These are phyloP conservation scores for Samsoniella hepiali DNA, from an alignment of 2,329 filamentous ascomycete species.

Conservation along the genomic window DNA sequence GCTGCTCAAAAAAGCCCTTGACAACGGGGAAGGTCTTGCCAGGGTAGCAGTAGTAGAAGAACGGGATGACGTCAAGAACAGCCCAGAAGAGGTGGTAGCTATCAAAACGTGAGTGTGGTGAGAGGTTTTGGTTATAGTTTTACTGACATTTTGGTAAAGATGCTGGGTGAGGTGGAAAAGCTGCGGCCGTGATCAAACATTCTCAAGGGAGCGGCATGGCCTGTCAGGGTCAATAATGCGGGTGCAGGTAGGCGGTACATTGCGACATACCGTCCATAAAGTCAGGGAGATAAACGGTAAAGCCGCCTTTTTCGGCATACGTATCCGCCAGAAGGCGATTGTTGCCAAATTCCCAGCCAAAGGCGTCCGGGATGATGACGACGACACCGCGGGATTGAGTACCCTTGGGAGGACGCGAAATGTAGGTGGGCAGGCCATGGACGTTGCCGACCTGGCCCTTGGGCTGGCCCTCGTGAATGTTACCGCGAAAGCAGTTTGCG, in stretches of 20 bases:
- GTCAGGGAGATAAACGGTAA: conserved; percentile 53
- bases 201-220: conserved; percentile 30
- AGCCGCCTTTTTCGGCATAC: conserved; percentile 50
- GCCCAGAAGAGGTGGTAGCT: conserved; percentile 29
- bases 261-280: conserved; percentile 44
- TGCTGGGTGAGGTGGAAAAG: conserved; percentile 22
- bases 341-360: conserved; percentile 54
- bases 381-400: conserved; percentile 42
- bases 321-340: conserved; percentile 50
- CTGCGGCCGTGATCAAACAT: conserved; percentile 30
- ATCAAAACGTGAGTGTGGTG: background rate
- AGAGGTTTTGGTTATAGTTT: background rate
- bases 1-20: conserved; percentile 34
- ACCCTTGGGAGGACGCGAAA: conserved; percentile 37
- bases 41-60: conserved; percentile 30
- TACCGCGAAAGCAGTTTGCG: conserved; percentile 46
- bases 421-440: conserved; percentile 48
- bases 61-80: conserved; percentile 30
- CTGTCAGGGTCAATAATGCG: conserved; percentile 20
- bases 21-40: conserved; percentile 35
- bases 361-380: conserved; percentile 53
- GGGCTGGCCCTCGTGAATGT: conserved; percentile 42
- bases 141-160: conserved; percentile 31
- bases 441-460: conserved; percentile 43
- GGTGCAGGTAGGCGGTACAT: background rate